Conservation (phyloP, 192 early-diverging fungal genomes). For the Diversispora eburnea region DNA sequence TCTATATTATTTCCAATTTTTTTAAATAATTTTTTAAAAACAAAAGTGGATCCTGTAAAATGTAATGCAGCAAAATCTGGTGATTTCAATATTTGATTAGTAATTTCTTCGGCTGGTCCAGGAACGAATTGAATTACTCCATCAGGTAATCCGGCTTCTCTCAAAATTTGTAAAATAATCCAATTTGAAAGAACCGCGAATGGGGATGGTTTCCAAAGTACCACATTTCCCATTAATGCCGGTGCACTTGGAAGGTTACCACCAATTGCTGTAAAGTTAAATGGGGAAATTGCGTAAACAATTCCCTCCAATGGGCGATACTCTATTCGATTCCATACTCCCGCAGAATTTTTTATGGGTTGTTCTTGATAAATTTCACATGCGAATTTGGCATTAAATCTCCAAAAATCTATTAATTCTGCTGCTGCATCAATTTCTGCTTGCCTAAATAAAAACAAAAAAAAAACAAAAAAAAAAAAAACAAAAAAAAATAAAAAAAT, state of each 20-base stretch:
- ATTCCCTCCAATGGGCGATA: constrained; percentile 98
- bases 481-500: background rate
- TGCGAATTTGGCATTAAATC: constrained; percentile 94
- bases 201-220: constrained; percentile 95
- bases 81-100: constrained; percentile 73
- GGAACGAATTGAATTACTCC: constrained; percentile 98
- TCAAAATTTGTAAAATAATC: constrained; percentile 82
- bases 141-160: constrained; percentile 93
- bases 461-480: background rate
- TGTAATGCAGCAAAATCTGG: constrained; percentile 95
- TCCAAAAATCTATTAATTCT: constrained; percentile 90
- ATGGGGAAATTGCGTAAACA: constrained; percentile 94
- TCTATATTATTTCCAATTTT: constrained; percentile 89
- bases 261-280: constrained; percentile 99
- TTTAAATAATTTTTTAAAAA: constrained; percentile 93
- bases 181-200: constrained; percentile 87
- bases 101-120: constrained; percentile 79
- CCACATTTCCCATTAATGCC: constrained; percentile 96
- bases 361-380: constrained; percentile 90
- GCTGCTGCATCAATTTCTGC: constrained; percentile 98
- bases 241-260: constrained; percentile 91
- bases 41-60: constrained; percentile 90
- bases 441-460: constrained; percentile 45
- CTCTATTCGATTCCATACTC: constrained; percentile 93
- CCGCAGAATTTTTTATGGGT: constrained; percentile 80